Evolutionary conservation across 495 filamentous ascomycete species (phyloP).

Genomic region (Sordaria brevicollis): DNA sequence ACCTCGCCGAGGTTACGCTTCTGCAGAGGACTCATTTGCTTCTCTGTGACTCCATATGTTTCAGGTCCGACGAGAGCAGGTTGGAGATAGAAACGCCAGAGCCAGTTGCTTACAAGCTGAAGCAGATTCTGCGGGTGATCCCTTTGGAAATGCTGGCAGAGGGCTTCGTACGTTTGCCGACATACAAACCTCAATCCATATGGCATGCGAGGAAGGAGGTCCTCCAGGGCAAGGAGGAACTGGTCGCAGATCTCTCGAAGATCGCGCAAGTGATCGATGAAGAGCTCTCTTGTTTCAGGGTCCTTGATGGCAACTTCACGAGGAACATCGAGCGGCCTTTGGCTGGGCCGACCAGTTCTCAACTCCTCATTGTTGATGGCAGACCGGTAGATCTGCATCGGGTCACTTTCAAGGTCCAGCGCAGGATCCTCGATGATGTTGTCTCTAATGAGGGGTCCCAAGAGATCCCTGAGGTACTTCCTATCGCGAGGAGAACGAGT

Average conservation of each 20-base stretch:
- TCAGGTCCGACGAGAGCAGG: slow-evolving; percentile 81
- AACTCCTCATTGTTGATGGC: slow-evolving; percentile 95
- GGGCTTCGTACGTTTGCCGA: slow-evolving; percentile 69
- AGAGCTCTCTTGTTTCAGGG: slow-evolving; percentile 78
- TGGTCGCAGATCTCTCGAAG: slow-evolving; percentile 88
- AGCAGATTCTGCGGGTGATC: slow-evolving; percentile 71
- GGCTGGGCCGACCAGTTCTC: slow-evolving; percentile 74
- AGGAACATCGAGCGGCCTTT: slow-evolving; percentile 66
- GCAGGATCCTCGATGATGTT: slow-evolving; percentile 86
- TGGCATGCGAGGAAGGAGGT: slow-evolving; percentile 76
- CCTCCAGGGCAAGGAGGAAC: slow-evolving; percentile 71
- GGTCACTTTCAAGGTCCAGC: slow-evolving; percentile 91
- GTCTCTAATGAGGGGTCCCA: slow-evolving; percentile 73
- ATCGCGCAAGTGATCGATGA: slow-evolving; percentile 88
- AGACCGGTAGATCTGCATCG: slow-evolving; percentile 92
- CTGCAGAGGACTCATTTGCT: slow-evolving; percentile 76
- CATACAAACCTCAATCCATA: slow-evolving; percentile 88
- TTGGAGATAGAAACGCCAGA: slow-evolving; percentile 90
- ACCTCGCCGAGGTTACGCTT: slow-evolving; percentile 90
- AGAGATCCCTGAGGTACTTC: slow-evolving; percentile 77
- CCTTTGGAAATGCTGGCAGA: slow-evolving; percentile 64
- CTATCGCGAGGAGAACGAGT: slow-evolving; percentile 85
- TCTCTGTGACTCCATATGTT: slow-evolving; percentile 79
- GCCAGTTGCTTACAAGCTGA: slow-evolving; percentile 76
- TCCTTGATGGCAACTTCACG: slow-evolving; percentile 90